A percentile compares a stretch with the other conserved stretches of the same genome.
These are phyloP conservation scores for Yarrowia divulgata DNA, from an alignment of 805 yeast genomes.

Conservation along the genomic window DNA sequence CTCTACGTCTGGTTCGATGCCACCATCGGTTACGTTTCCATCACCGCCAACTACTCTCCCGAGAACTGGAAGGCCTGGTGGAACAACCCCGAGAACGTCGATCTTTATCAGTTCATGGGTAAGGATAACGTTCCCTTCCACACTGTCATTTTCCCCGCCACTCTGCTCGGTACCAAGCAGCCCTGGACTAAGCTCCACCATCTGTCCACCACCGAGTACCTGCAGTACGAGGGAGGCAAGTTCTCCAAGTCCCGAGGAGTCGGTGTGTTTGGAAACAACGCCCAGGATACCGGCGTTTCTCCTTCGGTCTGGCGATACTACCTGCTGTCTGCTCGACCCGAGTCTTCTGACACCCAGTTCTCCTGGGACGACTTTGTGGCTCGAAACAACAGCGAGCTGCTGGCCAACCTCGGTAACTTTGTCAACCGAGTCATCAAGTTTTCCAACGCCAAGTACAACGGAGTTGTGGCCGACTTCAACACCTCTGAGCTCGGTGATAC, in stretches of 20 bases:
- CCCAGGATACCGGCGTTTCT: conserved; percentile 87
- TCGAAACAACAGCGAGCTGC: conserved; percentile 88
- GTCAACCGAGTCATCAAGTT: conserved; percentile 94
- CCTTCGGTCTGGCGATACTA: conserved; percentile 98
- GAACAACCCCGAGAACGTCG: conserved; percentile 88
- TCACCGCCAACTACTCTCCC: conserved; percentile 86
- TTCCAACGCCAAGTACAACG: conserved; percentile 86
- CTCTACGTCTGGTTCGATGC: conserved; percentile 99
- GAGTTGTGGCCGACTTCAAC: conserved; percentile 79
- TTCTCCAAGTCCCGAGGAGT: conserved; percentile 97
- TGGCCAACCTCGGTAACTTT: conserved; percentile 96
- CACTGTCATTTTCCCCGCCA: conserved; percentile 95
- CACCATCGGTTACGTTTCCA: conserved; percentile 93
- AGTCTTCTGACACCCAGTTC: conserved; percentile 93
- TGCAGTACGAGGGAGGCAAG: conserved; percentile 97
- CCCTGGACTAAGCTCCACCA: conserved; percentile 91
- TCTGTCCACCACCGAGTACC: conserved; percentile 91
- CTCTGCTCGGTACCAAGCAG: conserved; percentile 87
- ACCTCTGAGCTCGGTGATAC: conserved; percentile 57
- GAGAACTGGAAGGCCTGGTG: conserved; percentile 90
- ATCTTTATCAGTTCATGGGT: conserved; percentile 97
- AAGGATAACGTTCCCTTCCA: conserved; percentile 99
- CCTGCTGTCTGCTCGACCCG: conserved; percentile 91
- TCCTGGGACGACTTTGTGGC: conserved; percentile 97
- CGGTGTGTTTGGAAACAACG: conserved; percentile 98